phyloP scores from a whole-genome alignment of 2,329 filamentous ascomycete species.

The Huntiella omanensis region DNA sequence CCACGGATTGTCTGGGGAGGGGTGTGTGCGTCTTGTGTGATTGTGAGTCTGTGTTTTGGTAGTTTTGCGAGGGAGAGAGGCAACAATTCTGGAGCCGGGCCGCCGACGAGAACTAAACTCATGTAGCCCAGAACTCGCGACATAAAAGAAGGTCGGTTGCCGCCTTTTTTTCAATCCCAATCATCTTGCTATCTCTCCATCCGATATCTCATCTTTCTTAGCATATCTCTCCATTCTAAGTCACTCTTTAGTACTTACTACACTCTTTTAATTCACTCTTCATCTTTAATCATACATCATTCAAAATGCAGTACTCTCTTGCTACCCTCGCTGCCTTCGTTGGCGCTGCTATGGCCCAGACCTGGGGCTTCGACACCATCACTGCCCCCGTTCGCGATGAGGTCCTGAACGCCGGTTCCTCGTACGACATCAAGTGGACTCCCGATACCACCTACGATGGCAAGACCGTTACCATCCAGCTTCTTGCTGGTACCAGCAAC shows the following conservation, averaged over 20 bases:
- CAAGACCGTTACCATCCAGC: constrained; percentile 29
- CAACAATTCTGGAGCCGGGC: no score
- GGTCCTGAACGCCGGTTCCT: constrained; percentile 27
- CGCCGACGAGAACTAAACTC: no score
- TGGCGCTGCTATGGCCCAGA: constrained; percentile 34
- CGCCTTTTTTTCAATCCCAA: neutral
- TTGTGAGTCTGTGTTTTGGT: no score
- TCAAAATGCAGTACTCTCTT: constrained; percentile 35
- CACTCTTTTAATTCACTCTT: constrained; percentile 2
- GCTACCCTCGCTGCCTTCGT: constrained; percentile 28
- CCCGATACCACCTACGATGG: constrained; percentile 22
- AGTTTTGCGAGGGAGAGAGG: no score
- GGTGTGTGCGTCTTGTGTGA: no score
- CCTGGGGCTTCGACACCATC: constrained; percentile 36
- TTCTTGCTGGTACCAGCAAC: constrained; percentile 32
- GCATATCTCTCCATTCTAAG: constrained; percentile 2
- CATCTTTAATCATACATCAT: constrained; percentile 2
- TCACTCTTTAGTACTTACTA: constrained; percentile 8
- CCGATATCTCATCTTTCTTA: constrained; percentile 5
- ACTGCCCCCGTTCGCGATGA: constrained; percentile 26
- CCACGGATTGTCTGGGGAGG: no score
- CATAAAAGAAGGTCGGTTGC: constrained; percentile 1
- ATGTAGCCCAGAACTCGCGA: no score
- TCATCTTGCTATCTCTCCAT: constrained; percentile 5
- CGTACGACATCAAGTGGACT: constrained; percentile 32